These are phyloP conservation scores for Candida nanaspora DNA, from an alignment of 805 yeast species.

Conservation along the genomic window DNA sequence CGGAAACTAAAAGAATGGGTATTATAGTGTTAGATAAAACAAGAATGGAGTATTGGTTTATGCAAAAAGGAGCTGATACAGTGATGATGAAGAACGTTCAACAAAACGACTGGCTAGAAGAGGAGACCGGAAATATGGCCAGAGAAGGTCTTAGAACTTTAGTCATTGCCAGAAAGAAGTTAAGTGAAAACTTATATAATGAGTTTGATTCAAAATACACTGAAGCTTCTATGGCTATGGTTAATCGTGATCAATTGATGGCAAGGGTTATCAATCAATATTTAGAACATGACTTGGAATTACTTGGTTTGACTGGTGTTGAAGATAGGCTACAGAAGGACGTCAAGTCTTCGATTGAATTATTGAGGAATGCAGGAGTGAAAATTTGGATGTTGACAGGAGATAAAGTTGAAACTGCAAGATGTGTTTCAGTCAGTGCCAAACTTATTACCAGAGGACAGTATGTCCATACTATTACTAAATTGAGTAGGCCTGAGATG, in stretches of 20 bases:
- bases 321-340: constrained; percentile 91
- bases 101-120: constrained; percentile 92
- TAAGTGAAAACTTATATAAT: constrained; percentile 46
- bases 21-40: constrained; percentile 60
- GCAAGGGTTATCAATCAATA: constrained; percentile 57
- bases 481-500: constrained; percentile 48
- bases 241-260: constrained; percentile 70
- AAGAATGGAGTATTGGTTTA: constrained; percentile 72
- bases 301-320: constrained; percentile 92
- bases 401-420: constrained; percentile 97
- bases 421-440: constrained; percentile 96
- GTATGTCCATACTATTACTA: constrained; percentile 80
- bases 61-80: constrained; percentile 93
- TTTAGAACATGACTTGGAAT: constrained; percentile 77
- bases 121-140: constrained; percentile 96
- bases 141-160: constrained; percentile 95
- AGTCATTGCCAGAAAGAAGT: constrained; percentile 82
- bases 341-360: constrained; percentile 87
- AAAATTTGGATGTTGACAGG: constrained; percentile 99
- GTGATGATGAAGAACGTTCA: constrained; percentile 84
- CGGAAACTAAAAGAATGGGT: constrained; percentile 97
- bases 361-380: constrained; percentile 91
- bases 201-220: constrained; percentile 59
- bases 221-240: constrained; percentile 73
- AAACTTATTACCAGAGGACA: constrained; percentile 91